Percentiles rank a stretch among this genome's conserved stretches.
phyloP scores from a whole-genome alignment of 805 yeast species.

The Maudiozyma pseudohumilis region DNA sequence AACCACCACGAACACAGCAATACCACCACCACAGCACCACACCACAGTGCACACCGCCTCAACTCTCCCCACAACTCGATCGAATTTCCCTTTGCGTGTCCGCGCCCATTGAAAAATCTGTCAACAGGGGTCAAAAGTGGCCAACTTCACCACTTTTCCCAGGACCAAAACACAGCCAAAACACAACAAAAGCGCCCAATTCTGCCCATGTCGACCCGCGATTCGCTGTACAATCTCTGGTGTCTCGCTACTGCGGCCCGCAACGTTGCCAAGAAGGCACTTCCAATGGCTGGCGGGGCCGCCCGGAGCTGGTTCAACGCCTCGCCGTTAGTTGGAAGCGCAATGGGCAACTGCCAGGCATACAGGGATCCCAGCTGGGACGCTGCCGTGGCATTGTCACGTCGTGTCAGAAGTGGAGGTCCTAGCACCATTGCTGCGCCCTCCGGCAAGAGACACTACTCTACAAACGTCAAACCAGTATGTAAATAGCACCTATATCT shows the following conservation, averaged over 20 bases:
- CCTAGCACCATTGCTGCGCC: background rate
- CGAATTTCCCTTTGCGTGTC: no score
- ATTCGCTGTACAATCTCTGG: slow-evolving; percentile 16
- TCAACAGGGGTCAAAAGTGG: no score
- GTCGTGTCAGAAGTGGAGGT: slow-evolving; percentile 6
- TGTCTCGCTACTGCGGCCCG: slow-evolving; percentile 17
- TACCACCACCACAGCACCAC: no score
- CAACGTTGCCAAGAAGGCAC: slow-evolving; percentile 16
- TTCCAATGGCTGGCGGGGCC: slow-evolving; percentile 16
- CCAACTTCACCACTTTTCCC: no score
- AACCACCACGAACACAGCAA: no score
- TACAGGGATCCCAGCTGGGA: slow-evolving; percentile 28
- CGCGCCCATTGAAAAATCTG: no score
- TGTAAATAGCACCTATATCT: no score
- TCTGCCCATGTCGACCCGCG: slow-evolving; percentile 15
- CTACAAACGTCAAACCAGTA: background rate
- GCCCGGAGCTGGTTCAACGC: slow-evolving; percentile 18
- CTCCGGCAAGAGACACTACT: background rate
- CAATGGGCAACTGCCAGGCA: slow-evolving; percentile 18
- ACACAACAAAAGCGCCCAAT: background rate
- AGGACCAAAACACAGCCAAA: no score
- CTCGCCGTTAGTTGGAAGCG: slow-evolving; percentile 21
- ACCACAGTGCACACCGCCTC: no score
- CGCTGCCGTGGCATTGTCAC: slow-evolving; percentile 19
- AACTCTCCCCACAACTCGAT: no score